Evolutionary conservation across 225 moss, liverwort and hornwort species (phyloP).

Genomic region (Sphagnum tenellum): DNA sequence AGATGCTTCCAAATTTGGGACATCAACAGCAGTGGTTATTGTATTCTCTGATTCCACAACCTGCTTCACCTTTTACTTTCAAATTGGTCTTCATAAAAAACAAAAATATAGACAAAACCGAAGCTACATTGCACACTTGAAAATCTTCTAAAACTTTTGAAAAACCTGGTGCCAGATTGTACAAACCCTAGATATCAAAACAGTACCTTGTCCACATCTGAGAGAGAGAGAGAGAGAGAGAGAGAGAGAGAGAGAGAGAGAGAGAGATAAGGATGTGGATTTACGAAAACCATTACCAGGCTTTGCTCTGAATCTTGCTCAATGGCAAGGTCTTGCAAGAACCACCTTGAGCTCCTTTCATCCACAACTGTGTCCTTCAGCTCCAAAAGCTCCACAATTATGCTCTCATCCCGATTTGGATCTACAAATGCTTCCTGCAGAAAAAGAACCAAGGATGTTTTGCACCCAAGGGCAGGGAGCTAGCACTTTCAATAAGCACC

Average conservation of each 20-base stretch:
- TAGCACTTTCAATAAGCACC: not conserved
- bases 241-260: not conserved
- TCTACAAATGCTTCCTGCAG: conserved; percentile 71
- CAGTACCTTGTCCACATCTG: not conserved
- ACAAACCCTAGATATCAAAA: not conserved
- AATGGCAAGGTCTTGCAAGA: conserved; percentile 64
- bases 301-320: conserved; percentile 70
- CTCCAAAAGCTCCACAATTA: conserved; percentile 81
- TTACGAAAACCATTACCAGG: conserved; percentile 16
- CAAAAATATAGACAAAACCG: too few relatives aligned
- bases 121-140: too few relatives aligned
- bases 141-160: too few relatives aligned
- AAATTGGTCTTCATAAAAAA: conserved; percentile 5
- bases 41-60: conserved; percentile 57
- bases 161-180: conserved; percentile 1
- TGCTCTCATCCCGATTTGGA: conserved; percentile 74
- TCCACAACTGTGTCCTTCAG: conserved; percentile 57
- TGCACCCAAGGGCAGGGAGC: not conserved
- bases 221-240: not conserved
- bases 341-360: conserved; percentile 69
- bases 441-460: not conserved
- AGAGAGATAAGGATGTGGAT: too few relatives aligned
- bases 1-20: conserved; percentile 39
- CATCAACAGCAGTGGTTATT: conserved; percentile 25
- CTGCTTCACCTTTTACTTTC: conserved; percentile 43